Evolutionary conservation across 345 rosid genomes (phyloP).

Genomic region (Salix exigua): DNA sequence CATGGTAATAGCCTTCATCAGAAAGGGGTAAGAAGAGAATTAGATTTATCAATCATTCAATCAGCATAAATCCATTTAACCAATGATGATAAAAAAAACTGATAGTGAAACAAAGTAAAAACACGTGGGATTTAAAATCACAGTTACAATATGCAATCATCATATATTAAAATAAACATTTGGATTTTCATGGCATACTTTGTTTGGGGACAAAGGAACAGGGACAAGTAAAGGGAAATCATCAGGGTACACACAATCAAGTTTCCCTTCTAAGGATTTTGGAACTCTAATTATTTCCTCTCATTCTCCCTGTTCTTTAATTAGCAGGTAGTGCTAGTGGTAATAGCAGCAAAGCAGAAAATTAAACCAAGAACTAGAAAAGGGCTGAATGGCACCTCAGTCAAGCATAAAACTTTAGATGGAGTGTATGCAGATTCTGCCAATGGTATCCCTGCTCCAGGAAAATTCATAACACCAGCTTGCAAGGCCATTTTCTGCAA

Average conservation of each 20-base stretch:
- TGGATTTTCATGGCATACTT: background rate
- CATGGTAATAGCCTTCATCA: conserved; percentile 20
- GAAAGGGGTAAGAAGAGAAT: background rate
- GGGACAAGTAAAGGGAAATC: background rate
- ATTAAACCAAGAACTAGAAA: background rate
- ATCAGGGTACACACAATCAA: background rate
- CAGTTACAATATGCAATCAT: background rate
- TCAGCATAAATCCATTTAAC: background rate
- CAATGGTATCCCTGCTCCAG: conserved; percentile 9
- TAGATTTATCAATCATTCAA: background rate
- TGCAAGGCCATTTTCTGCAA: conserved; percentile 29
- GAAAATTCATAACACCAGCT: conserved; percentile 25
- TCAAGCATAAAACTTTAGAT: conserved; percentile 29
- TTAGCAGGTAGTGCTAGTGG: background rate
- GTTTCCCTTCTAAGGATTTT: background rate
- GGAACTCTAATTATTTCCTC: background rate
- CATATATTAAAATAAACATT: background rate
- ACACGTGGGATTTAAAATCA: background rate
- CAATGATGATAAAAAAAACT: background rate
- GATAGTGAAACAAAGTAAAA: background rate
- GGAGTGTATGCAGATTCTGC: conserved; percentile 9
- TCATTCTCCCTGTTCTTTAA: background rate
- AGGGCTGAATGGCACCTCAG: conserved; percentile 14
- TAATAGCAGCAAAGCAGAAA: background rate
- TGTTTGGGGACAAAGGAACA: background rate